phyloP scores from a whole-genome alignment of 768 basidiomycete genomes.

The Mycena maculata region DNA sequence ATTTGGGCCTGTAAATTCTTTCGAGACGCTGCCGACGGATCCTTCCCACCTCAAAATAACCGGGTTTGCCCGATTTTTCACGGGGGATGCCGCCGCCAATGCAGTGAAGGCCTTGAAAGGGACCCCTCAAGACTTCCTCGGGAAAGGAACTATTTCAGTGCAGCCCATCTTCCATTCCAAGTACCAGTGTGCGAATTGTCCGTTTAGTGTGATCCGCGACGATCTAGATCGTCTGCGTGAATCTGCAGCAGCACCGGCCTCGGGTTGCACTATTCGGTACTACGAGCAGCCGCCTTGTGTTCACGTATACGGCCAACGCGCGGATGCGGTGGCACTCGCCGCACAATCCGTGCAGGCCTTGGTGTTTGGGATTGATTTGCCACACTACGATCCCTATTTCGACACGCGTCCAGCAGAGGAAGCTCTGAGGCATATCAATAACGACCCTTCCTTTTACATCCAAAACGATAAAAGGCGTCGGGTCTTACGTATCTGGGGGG shows the following conservation, averaged over 20 bases:
- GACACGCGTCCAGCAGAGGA: constrained; percentile 18
- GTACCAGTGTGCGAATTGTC: constrained; percentile 19
- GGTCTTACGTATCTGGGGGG: constrained; percentile 31
- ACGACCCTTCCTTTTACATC: constrained; percentile 18
- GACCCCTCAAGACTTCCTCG: constrained; percentile 24
- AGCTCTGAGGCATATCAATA: constrained; percentile 22
- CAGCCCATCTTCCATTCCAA: constrained; percentile 14
- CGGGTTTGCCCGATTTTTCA: constrained; percentile 23
- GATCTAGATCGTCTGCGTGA: constrained; percentile 15
- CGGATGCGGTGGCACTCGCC: background rate
- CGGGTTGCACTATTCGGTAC: constrained; percentile 5
- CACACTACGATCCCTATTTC: constrained; percentile 30
- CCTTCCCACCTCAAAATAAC: constrained; percentile 23
- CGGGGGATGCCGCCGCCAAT: background rate
- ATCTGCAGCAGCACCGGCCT: background rate
- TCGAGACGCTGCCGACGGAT: constrained; percentile 28
- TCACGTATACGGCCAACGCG: constrained; percentile 24
- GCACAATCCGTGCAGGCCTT: constrained; percentile 20
- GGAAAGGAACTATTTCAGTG: constrained; percentile 15
- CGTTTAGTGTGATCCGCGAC: constrained; percentile 22
- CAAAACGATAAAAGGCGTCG: constrained; percentile 15
- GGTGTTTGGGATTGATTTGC: constrained; percentile 24
- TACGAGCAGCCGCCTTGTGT: constrained; percentile 16
- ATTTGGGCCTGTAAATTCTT: constrained; percentile 21
- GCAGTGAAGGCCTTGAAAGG: constrained; percentile 11